Conservation (phyloP, 2,329 filamentous ascomycete genomes). For the Trichophyton rubrum region DNA sequence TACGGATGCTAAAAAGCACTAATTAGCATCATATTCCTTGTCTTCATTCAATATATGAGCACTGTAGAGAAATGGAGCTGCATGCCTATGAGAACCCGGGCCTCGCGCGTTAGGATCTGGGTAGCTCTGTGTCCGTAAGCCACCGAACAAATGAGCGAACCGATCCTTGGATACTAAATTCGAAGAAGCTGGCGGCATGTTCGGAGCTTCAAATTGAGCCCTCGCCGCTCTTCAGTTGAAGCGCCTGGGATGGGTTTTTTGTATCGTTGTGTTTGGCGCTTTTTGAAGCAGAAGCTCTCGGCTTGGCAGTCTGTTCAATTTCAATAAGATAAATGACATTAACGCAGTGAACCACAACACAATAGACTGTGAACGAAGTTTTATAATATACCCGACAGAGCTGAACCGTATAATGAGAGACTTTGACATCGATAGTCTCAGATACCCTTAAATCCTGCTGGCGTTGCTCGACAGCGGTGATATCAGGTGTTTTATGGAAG, state of each 20-base stretch:
- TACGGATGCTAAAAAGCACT: conserved; percentile 46
- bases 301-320: background rate
- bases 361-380: background rate
- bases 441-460: background rate
- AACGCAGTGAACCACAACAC: background rate
- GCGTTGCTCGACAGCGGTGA: background rate
- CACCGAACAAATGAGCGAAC: conserved; percentile 54
- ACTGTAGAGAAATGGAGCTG: background rate
- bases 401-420: background rate
- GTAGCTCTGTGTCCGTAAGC: conserved; percentile 60
- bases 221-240: background rate
- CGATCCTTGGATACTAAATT: conserved; percentile 48
- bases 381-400: background rate
- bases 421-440: background rate
- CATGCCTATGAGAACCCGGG: conserved; percentile 44
- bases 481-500: background rate
- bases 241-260: background rate
- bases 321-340: background rate
- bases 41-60: background rate
- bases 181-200: conserved; percentile 31
- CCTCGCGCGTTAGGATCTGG: conserved; percentile 48
- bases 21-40: background rate
- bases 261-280: background rate
- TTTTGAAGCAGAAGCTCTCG: background rate
- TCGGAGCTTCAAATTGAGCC: background rate